Evolutionary conservation across 176 grass and related monocot genomes (phyloP), one percentile per base, ranked within the genome.

Genomic region (Alopecurus myosuroides): DNA sequence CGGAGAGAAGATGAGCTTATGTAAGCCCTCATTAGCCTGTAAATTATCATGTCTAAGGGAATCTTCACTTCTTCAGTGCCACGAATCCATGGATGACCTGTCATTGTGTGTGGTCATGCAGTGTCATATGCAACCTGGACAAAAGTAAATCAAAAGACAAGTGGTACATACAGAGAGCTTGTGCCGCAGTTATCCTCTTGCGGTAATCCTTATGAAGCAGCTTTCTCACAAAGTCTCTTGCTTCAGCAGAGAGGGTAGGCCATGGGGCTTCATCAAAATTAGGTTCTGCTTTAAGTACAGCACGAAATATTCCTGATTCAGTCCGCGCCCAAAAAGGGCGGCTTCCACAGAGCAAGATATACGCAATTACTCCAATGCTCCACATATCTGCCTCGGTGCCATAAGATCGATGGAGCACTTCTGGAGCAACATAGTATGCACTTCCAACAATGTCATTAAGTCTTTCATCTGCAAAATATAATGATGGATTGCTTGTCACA

Each of bases 401-500:
- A 26, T 98, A 98, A 46, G 91, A 85, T 84, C 95, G 83, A 78
- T 92, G 91, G 34, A 98, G 92, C 39, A 98, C 95, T 86, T 98
- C 92, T 28, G 95, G 95, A 40, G 95, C 92, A 81, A 98, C 95
- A 88, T 95, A 98, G 81, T 98, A 98, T 83, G 95, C 95, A 88
- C 95, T 95, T 91, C 95, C 95, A 19, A 98, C 95, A 77, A 95
- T 95, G 72, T 98, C 95, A 69, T 98, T 95, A 79, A 98, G 86
- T 77, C 95, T 93, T 85, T 98, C 95, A 82, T 93, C 95, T 95
- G 81, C 80, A 81, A 7, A 82, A 82, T 50, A 71, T 39, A 86
- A 81, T 62, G 51, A 83, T 39, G 35, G 34, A 86, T 78, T 51
- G 52, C 78, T 31, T 35, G 15, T 69, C 74, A 84, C 6, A 41